Conservation (phyloP, 148 eudicot species). For the Tetragonia tetragonoides region DNA sequence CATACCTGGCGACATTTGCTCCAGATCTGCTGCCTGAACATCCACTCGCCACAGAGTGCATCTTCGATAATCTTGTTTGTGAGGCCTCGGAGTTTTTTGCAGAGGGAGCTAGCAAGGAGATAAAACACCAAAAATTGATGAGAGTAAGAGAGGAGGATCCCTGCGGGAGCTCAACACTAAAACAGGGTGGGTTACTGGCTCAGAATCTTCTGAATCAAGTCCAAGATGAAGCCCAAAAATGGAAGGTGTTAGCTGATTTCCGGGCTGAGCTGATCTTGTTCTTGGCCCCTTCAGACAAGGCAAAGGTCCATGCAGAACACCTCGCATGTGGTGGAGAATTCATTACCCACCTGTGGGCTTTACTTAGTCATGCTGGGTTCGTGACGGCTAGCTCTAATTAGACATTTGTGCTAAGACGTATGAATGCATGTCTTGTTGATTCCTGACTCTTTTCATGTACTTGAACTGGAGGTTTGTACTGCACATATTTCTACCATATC, state of each 20-base stretch:
- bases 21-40: background rate
- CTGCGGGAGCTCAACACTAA: background rate
- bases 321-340: background rate
- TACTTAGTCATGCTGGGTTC: background rate
- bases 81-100: background rate
- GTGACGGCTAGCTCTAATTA: too few relatives aligned
- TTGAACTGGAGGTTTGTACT: too few relatives aligned
- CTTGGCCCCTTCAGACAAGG: background rate
- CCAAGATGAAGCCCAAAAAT: background rate
- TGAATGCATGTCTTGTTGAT: too few relatives aligned
- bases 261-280: background rate
- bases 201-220: background rate
- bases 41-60: background rate
- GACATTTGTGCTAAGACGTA: too few relatives aligned
- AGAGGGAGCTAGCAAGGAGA: background rate
- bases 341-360: background rate
- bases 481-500: too few relatives aligned
- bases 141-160: background rate
- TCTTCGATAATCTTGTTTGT: background rate
- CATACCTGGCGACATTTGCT: background rate
- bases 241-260: background rate
- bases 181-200: background rate
- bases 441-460: too few relatives aligned
- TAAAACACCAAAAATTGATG: background rate
- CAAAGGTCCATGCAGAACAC: background rate